Evolutionary conservation across 257 asterid species (phyloP).

Genomic region (Pogostemon cablin): DNA sequence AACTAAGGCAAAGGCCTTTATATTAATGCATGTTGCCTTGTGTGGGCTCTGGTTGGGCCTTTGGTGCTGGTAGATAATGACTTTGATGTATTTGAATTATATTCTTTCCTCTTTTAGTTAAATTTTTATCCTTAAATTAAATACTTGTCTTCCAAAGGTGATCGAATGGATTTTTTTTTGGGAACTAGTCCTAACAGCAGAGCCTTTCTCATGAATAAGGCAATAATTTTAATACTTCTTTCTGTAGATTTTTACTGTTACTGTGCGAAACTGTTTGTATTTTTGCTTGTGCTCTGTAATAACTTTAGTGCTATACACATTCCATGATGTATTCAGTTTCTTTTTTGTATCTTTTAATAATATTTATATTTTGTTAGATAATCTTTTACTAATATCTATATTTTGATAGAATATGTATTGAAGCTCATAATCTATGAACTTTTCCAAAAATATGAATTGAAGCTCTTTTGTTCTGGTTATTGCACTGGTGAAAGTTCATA

Average conservation of each 20-base stretch:
- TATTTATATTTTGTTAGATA: neutral
- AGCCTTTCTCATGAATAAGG: conserved; percentile 18
- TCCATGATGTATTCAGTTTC: neutral
- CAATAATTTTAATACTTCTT: neutral
- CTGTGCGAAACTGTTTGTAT: neutral
- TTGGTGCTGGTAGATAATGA: neutral
- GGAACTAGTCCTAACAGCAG: neutral
- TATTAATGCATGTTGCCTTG: neutral
- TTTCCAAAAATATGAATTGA: neutral
- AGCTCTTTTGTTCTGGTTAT: conserved; percentile 14
- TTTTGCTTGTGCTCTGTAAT: neutral
- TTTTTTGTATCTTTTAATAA: neutral
- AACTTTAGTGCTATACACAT: neutral
- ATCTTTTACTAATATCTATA: no score
- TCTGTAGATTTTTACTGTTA: neutral
- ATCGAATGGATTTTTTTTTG: neutral
- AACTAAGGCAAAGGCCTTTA: conserved; percentile 3
- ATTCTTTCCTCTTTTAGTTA: neutral
- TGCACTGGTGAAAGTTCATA: conserved; percentile 20
- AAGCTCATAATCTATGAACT: no score
- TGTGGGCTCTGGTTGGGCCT: neutral
- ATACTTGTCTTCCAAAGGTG: neutral
- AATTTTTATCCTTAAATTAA: neutral
- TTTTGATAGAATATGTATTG: no score
- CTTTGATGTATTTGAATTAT: neutral